A percentile compares a stretch with the other conserved stretches of the same genome.
Evolutionary conservation across 192 early-diverging fungal species (phyloP).

Genomic region (Endogone sp.): DNA sequence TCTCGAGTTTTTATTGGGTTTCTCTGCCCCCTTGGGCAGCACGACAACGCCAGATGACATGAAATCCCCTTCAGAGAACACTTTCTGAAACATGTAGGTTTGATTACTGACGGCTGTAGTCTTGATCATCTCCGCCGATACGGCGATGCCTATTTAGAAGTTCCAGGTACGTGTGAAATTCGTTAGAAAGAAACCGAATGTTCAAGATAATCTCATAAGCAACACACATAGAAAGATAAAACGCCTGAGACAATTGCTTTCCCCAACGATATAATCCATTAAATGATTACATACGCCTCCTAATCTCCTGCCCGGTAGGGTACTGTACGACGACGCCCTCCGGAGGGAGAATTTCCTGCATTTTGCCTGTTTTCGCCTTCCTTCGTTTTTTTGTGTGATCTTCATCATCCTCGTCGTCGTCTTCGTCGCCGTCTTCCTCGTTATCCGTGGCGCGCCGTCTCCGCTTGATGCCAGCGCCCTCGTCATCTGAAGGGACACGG

Average conservation of each 20-base stretch:
- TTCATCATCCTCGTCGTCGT: too few species aligned
- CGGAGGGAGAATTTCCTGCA: not conserved
- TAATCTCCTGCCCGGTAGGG: not conserved
- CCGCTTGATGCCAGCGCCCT: not conserved
- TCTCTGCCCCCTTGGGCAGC: constrained; percentile 44
- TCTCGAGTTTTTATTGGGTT: constrained; percentile 46
- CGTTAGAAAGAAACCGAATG: not conserved
- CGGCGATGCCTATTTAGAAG: not conserved
- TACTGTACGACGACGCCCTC: not conserved
- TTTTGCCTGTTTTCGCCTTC: not conserved
- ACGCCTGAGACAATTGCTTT: too few species aligned
- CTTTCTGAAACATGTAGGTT: constrained; percentile 45
- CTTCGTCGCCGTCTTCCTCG: not conserved
- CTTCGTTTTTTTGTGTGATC: not conserved
- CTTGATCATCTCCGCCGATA: not conserved
- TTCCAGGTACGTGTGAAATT: not conserved
- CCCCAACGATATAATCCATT: too few species aligned
- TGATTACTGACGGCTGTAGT: not conserved
- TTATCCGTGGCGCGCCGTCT: not conserved
- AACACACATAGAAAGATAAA: too few species aligned
- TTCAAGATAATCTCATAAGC: too few species aligned
- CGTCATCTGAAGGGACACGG: not conserved
- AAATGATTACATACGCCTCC: not conserved
- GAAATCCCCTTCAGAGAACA: constrained; percentile 50
- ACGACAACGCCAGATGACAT: constrained; percentile 43